Conservation (phyloP, 306 rosid genomes). For the Vigna reflexopilosa region DNA sequence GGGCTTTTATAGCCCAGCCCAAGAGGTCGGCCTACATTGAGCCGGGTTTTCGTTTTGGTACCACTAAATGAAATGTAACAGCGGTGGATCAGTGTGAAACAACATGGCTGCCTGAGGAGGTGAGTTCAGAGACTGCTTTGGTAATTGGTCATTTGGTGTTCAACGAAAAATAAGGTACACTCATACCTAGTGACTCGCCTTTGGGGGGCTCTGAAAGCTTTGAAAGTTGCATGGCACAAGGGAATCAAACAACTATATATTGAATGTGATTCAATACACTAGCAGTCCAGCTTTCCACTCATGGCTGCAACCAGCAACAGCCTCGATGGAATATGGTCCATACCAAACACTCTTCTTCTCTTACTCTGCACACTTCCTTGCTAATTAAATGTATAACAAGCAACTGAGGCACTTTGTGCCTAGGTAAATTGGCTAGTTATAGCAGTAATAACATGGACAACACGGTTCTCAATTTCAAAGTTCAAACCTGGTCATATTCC, state of each 20-base stretch:
- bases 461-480: background rate
- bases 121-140: background rate
- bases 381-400: too few species aligned
- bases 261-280: background rate
- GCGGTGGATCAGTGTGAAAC: too few species aligned
- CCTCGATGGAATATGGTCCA: background rate
- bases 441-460: background rate
- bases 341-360: background rate
- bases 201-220: background rate
- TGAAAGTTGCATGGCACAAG: background rate
- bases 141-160: too few species aligned
- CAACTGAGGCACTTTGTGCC: background rate
- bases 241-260: background rate
- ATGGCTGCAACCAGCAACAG: background rate
- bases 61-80: too few species aligned
- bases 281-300: background rate
- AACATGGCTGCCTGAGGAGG: background rate
- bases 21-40: too few species aligned
- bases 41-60: too few species aligned
- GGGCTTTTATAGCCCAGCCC: too few species aligned
- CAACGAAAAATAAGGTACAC: too few species aligned
- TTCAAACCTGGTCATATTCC: background rate
- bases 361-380: background rate
- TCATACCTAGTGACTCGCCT: background rate
- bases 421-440: background rate